Conservation (phyloP, 2,329 filamentous ascomycete genomes). For the Exophiala calicioides region DNA sequence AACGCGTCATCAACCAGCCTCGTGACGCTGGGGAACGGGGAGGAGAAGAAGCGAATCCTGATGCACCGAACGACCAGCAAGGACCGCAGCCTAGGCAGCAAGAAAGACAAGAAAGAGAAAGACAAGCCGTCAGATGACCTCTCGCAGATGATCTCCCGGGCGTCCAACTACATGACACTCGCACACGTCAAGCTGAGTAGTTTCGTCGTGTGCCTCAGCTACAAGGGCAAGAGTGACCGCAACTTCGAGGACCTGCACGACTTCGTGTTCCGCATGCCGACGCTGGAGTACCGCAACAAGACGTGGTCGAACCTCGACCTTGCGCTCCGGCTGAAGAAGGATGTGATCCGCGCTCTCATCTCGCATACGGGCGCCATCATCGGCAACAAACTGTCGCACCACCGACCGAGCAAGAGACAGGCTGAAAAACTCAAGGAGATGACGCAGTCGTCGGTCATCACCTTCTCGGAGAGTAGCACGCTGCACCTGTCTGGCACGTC, state of each 20-base stretch:
- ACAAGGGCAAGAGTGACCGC: conserved; percentile 92
- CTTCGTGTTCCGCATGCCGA: conserved; percentile 93
- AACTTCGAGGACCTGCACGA: conserved; percentile 97
- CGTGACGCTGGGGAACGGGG: conserved; percentile 14
- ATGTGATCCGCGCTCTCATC: conserved; percentile 89
- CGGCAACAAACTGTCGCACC: conserved; percentile 92
- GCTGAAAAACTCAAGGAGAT: conserved; percentile 78
- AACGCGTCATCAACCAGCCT: conserved; percentile 27
- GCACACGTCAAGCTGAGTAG: conserved; percentile 93
- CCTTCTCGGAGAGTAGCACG: conserved; percentile 43
- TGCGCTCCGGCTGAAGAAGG: conserved; percentile 87
- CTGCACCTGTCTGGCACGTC: conserved; percentile 29
- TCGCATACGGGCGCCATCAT: conserved; percentile 95
- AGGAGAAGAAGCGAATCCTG: conserved; percentile 50
- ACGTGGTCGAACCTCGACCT: conserved; percentile 98
- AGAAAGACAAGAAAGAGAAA: conserved; percentile 58
- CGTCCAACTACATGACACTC: conserved; percentile 96
- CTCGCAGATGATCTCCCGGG: conserved; percentile 92
- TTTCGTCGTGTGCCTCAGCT: conserved; percentile 91
- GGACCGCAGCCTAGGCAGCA: conserved; percentile 39
- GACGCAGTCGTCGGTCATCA: conserved; percentile 70
- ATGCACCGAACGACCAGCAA: conserved; percentile 43
- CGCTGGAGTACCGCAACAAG: conserved; percentile 96
- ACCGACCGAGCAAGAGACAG: conserved; percentile 78
- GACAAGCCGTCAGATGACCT: conserved; percentile 80